phyloP scores from a whole-genome alignment of 169 alveolate genomes.

The Toxoplasma gondii region DNA sequence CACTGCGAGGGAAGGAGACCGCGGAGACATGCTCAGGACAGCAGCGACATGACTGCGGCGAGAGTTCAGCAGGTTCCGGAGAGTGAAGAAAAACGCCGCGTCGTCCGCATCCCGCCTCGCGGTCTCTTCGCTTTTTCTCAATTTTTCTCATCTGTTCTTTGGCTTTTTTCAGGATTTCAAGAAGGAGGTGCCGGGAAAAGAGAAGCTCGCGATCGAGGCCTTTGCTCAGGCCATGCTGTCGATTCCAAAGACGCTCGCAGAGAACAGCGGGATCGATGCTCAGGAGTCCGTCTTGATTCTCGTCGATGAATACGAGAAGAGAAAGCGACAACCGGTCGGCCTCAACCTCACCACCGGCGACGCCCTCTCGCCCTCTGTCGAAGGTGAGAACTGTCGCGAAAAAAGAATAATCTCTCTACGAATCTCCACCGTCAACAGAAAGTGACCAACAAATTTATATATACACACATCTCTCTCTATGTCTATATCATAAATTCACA shows the following conservation, averaged over 20 bases:
- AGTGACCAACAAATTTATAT: not conserved
- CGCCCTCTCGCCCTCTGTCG: slow-evolving; percentile 91
- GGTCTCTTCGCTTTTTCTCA: not conserved
- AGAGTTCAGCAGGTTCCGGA: too few relatives aligned
- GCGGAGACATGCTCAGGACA: too few relatives aligned
- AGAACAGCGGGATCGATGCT: slow-evolving; percentile 96
- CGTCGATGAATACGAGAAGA: slow-evolving; percentile 87
- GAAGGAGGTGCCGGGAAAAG: slow-evolving; percentile 92
- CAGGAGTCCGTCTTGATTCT: slow-evolving; percentile 82
- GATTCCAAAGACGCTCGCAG: slow-evolving; percentile 96
- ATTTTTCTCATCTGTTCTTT: not conserved
- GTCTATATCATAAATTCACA: not conserved
- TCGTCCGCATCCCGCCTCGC: not conserved
- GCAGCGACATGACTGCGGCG: too few relatives aligned
- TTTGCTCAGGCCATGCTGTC: slow-evolving; percentile 95
- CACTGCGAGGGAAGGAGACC: too few relatives aligned
- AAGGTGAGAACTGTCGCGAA: slow-evolving; percentile 72
- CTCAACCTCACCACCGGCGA: slow-evolving; percentile 94
- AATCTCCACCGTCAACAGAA: too few relatives aligned
- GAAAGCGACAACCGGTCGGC: slow-evolving; percentile 93
- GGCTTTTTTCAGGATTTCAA: slow-evolving; percentile 69
- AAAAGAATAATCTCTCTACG: not conserved
- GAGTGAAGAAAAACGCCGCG: not conserved
- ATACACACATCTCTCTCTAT: too few relatives aligned
- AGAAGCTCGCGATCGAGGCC: slow-evolving; percentile 94